Percentiles rank a stretch among this genome's conserved stretches.
Conservation (phyloP, 2,329 filamentous ascomycete species). For the Fusarium napiforme region DNA sequence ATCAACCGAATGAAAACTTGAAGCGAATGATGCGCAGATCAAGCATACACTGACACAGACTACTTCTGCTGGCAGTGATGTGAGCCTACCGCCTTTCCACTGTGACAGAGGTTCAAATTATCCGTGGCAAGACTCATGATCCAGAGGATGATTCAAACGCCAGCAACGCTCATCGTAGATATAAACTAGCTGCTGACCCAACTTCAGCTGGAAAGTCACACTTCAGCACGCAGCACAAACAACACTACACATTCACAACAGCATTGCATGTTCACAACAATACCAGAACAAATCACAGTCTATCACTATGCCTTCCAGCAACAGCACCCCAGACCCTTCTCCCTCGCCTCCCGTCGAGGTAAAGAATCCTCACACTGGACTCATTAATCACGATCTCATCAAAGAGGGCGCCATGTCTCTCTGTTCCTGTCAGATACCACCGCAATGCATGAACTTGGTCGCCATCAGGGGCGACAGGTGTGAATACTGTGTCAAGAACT, state of each 20-base stretch:
- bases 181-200: fast-evolving
- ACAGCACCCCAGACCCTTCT: background rate
- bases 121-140: no score
- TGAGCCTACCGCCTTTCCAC: no score
- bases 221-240: no score
- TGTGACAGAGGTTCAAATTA: no score
- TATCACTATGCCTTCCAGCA: background rate
- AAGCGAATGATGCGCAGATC: fast-evolving
- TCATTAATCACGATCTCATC: fast-evolving
- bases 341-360: background rate
- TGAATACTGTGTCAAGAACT: background rate
- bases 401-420: background rate
- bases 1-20: fast-evolving
- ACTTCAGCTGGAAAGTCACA: background rate
- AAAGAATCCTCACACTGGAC: background rate
- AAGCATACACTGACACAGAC: no score
- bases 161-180: fast-evolving
- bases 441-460: background rate
- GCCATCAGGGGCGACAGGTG: background rate
- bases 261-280: no score
- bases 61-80: no score
- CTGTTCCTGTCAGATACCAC: background rate
- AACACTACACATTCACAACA: no score
- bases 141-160: fast-evolving
- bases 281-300: background rate